Conservation (phyloP, 2,329 filamentous ascomycete species). For the Epicoccum nigrum region DNA sequence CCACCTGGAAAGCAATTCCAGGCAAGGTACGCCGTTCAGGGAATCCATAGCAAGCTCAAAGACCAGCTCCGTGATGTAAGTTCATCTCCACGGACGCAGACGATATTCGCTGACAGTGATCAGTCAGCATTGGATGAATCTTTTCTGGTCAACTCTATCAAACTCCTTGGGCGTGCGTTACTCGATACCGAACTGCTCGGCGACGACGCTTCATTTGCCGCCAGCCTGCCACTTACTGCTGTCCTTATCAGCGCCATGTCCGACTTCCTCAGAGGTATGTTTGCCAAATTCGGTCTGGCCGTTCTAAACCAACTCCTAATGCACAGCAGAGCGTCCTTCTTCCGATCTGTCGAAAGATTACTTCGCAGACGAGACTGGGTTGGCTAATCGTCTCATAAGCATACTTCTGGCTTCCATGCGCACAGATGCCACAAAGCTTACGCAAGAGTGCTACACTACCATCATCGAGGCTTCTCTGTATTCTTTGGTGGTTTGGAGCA, state of each 20-base stretch:
- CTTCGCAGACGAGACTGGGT: slow-evolving; percentile 36
- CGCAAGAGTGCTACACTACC: slow-evolving; percentile 37
- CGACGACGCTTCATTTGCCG: slow-evolving; percentile 24
- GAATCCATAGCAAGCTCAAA: slow-evolving; percentile 38
- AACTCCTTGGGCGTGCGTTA: slow-evolving; percentile 37
- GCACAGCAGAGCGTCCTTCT: slow-evolving; percentile 41
- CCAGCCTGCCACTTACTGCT: slow-evolving; percentile 35
- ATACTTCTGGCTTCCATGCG: slow-evolving; percentile 33
- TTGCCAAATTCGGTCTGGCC: not conserved
- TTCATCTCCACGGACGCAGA: not conserved
- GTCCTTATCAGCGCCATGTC: slow-evolving; percentile 38
- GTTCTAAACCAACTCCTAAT: slow-evolving; percentile 29
- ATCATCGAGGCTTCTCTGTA: slow-evolving; percentile 48
- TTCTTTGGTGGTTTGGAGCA: slow-evolving; percentile 42
- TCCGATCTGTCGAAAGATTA: slow-evolving; percentile 39
- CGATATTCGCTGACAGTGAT: slow-evolving; percentile 13
- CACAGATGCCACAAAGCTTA: slow-evolving; percentile 21
- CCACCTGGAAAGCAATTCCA: slow-evolving; percentile 45
- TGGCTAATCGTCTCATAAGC: slow-evolving; percentile 41
- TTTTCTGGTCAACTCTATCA: slow-evolving; percentile 41
- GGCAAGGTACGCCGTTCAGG: slow-evolving; percentile 41
- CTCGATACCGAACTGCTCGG: slow-evolving; percentile 36
- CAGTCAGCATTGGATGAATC: slow-evolving; percentile 41
- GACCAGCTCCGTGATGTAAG: slow-evolving; percentile 42
- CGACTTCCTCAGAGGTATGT: slow-evolving; percentile 45